These are phyloP conservation scores for Sporisorium iseilematis-ciliati DNA, from an alignment of 1,284 basidiomycete genomes.

Conservation along the genomic window DNA sequence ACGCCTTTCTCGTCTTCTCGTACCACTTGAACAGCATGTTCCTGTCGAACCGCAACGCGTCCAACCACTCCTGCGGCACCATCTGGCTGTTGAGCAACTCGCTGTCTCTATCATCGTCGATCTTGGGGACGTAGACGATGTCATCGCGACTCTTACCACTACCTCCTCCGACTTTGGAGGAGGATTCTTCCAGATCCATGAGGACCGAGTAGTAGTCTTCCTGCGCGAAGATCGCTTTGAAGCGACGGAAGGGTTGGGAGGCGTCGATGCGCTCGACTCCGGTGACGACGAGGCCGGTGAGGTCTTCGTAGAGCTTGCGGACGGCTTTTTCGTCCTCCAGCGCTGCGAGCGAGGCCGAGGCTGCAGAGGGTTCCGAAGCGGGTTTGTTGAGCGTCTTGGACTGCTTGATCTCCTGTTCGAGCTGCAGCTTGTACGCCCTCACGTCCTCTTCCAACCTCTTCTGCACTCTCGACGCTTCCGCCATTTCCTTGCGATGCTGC, in stretches of 20 bases:
- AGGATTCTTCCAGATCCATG: slow-evolving; percentile 60
- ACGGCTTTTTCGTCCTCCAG: slow-evolving; percentile 60
- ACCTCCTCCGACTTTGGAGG: slow-evolving; percentile 12
- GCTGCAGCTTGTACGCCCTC: slow-evolving; percentile 37
- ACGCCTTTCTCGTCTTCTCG: slow-evolving; percentile 42
- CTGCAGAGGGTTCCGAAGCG: slow-evolving; percentile 2
- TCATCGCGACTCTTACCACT: slow-evolving; percentile 45
- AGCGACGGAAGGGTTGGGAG: slow-evolving; percentile 30
- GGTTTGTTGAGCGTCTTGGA: slow-evolving; percentile 24
- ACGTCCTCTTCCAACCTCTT: slow-evolving; percentile 48
- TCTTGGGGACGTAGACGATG: slow-evolving; percentile 62
- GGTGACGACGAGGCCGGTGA: slow-evolving; percentile 64
- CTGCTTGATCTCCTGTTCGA: slow-evolving; percentile 50
- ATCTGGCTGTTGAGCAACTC: slow-evolving; percentile 29
- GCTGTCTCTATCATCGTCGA: slow-evolving; percentile 58
- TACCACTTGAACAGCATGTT: slow-evolving; percentile 50
- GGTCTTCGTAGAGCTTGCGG: slow-evolving; percentile 66
- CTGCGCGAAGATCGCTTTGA: slow-evolving; percentile 60
- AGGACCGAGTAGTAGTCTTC: slow-evolving; percentile 63
- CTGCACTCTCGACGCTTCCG: slow-evolving; percentile 24
- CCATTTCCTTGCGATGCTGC: slow-evolving; percentile 34
- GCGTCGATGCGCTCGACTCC: slow-evolving; percentile 48
- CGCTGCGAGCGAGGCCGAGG: slow-evolving; percentile 22
- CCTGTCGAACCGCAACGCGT: slow-evolving; percentile 39
- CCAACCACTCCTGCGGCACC: slow-evolving; percentile 43